These are phyloP conservation scores for Komagataella phaffii DNA, from an alignment of 805 yeast genomes.

Conservation along the genomic window DNA sequence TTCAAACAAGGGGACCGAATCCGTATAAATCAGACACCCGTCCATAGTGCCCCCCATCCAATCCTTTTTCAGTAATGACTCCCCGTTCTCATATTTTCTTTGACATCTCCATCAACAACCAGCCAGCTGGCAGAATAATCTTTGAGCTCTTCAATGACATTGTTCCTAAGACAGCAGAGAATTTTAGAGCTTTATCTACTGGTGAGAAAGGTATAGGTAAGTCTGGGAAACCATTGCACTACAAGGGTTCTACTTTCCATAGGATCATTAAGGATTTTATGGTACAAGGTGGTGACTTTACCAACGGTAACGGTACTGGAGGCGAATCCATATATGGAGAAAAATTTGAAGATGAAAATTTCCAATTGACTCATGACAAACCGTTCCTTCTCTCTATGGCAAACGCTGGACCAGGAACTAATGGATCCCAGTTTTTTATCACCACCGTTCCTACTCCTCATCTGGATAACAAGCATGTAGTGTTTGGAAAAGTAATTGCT, in stretches of 20 bases:
- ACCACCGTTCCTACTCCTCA: slow-evolving; percentile 92
- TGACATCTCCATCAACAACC: slow-evolving; percentile 66
- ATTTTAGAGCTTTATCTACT: slow-evolving; percentile 78
- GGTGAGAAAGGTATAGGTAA: slow-evolving; percentile 68
- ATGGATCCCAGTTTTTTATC: slow-evolving; percentile 91
- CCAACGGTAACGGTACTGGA: slow-evolving; percentile 60
- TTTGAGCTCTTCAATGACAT: slow-evolving; percentile 62
- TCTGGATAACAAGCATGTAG: slow-evolving; percentile 91
- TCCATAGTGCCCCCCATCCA: not conserved
- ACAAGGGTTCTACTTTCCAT: slow-evolving; percentile 85
- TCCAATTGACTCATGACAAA: slow-evolving; percentile 56
- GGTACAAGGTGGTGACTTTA: slow-evolving; percentile 94
- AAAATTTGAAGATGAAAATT: slow-evolving; percentile 85
- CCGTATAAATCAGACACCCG: not conserved
- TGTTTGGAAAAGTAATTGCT: slow-evolving; percentile 76
- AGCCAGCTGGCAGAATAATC: slow-evolving; percentile 59
- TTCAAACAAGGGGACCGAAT: not conserved
- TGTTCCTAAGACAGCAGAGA: slow-evolving; percentile 83
- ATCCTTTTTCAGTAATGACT: not conserved
- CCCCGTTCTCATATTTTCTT: slow-evolving; percentile 50
- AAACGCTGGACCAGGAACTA: slow-evolving; percentile 89
- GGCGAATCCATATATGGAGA: slow-evolving; percentile 79
- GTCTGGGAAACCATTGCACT: slow-evolving; percentile 54
- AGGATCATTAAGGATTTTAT: slow-evolving; percentile 80
- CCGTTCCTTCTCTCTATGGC: slow-evolving; percentile 95